Evolutionary conservation across 2,329 filamentous ascomycete genomes (phyloP), one percentile per base, ranked within the genome.

Genomic region (Epichloe sibirici): DNA sequence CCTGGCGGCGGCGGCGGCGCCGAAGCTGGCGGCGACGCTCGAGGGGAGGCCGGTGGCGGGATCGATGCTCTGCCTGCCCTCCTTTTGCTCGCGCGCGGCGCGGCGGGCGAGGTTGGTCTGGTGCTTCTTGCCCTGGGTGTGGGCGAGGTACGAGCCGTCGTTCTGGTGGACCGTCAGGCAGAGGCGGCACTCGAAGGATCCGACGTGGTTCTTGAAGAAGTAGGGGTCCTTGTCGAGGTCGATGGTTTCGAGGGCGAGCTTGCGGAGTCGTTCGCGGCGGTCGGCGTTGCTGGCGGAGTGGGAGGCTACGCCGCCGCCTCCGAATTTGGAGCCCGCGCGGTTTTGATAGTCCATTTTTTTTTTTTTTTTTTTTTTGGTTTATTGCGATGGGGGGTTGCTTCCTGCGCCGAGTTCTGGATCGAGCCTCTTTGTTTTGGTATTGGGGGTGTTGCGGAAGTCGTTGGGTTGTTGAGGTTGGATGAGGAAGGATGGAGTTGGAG

Each of bases 201-300:
- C 93, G 63, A 97, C 88, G 71, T 98, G 91, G 76, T 98, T 98
- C 71, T 95, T 95, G 84, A 98, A 98, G 77, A 97, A 96, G 80
- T 97, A 98, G 0, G 93, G 93, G 73, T 98, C 93, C 74, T 96
- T 97, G 73, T 97, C 93, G 57, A 97, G 87, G 74, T 97, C 91
- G 77, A 98, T 98, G 52, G 90, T 94, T 74, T 98, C 93, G 65
- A 98, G 88, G 54, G 93, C 93, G 66, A 98, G 90, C 75, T 96
- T 96, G 70, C 91, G 90, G 40, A 98, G 85, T 57, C 93, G 90
- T 71, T 98, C 93, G 67, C 93, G 88, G 55, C 93, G 89, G 79
- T 97, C 93, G 59, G 93, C 91, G 71, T 97, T 97, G 57, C 90
- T 95, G 54, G 90, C 88, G 63, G 86, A 90, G 65, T 89, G 83